phyloP scores from a whole-genome alignment of 768 basidiomycete genomes.

The Tricholoma matsutake region DNA sequence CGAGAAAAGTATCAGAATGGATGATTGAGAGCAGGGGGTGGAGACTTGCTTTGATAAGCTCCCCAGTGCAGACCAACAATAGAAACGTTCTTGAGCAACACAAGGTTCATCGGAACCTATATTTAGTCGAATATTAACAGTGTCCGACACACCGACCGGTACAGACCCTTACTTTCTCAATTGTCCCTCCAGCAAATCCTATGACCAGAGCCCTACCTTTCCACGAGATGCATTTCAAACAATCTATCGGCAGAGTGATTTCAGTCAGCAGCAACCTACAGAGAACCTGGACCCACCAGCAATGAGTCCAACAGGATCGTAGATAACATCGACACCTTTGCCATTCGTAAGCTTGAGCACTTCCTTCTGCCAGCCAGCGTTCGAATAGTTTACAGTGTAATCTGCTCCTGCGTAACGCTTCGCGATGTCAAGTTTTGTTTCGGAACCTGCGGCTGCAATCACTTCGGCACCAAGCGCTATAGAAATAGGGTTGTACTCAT shows the following conservation, averaged over 20 bases:
- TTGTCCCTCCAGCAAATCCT: slow-evolving; percentile 83
- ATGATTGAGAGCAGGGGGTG: background rate
- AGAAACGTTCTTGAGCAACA: slow-evolving; percentile 83
- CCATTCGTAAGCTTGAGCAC: slow-evolving; percentile 81
- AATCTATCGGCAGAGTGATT: slow-evolving; percentile 47
- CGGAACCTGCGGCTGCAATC: slow-evolving; percentile 87
- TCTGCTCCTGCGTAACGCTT: slow-evolving; percentile 81
- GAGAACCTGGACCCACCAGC: slow-evolving; percentile 41
- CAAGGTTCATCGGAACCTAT: slow-evolving; percentile 79
- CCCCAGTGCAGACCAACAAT: slow-evolving; percentile 89
- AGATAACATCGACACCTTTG: slow-evolving; percentile 83
- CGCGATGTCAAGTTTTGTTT: slow-evolving; percentile 75
- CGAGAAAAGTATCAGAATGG: background rate
- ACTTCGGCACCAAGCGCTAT: slow-evolving; percentile 88
- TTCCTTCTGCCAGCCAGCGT: slow-evolving; percentile 83
- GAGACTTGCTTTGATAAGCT: slow-evolving; percentile 60
- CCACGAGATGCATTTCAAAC: slow-evolving; percentile 91
- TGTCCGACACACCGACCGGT: background rate
- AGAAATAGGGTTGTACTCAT: background rate
- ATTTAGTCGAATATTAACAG: slow-evolving; percentile 13
- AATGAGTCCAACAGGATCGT: slow-evolving; percentile 83
- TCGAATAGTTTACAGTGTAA: slow-evolving; percentile 74
- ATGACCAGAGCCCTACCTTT: slow-evolving; percentile 92
- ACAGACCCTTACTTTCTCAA: slow-evolving; percentile 63
- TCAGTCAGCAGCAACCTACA: background rate